phyloP scores from a whole-genome alignment of 1,139 yeast genomes.

The Blastobotrys proliferans region DNA sequence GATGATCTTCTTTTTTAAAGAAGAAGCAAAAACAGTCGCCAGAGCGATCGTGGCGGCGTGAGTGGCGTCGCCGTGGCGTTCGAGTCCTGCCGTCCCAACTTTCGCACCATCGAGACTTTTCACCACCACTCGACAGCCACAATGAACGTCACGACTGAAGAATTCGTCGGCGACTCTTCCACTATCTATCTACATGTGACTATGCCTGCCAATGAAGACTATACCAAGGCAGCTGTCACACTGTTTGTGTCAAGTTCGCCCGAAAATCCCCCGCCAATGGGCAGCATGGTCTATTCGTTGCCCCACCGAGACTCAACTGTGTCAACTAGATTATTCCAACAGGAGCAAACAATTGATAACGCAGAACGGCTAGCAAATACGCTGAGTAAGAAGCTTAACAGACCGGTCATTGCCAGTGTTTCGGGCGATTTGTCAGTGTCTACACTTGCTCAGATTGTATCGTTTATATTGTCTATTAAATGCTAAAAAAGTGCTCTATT shows the following conservation, averaged over 20 bases:
- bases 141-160: too few relatives aligned
- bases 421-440: not conserved
- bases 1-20: too few relatives aligned
- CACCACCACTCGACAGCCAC: too few relatives aligned
- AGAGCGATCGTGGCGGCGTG: too few relatives aligned
- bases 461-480: conserved; percentile 1
- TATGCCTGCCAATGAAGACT: conserved; percentile 1
- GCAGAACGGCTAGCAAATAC: conserved; percentile 22
- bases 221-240: conserved; percentile 10
- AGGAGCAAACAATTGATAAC: conserved; percentile 20
- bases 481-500: not conserved
- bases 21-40: too few relatives aligned
- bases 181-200: conserved; percentile 9
- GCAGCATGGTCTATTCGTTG: conserved; percentile 24
- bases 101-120: too few relatives aligned
- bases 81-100: too few relatives aligned
- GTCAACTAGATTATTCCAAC: conserved; percentile 17
- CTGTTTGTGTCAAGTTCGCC: conserved; percentile 8
- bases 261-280: conserved; percentile 20
- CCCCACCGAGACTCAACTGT: conserved; percentile 13
- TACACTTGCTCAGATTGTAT: not conserved
- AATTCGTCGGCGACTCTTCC: too few relatives aligned
- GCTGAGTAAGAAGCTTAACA: conserved; percentile 17
- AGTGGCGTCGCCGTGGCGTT: too few relatives aligned
- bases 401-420: conserved; percentile 20